Base-by-base conservation (phyloP, 306 rosid species). In the Medicago lupulina region DNA sequence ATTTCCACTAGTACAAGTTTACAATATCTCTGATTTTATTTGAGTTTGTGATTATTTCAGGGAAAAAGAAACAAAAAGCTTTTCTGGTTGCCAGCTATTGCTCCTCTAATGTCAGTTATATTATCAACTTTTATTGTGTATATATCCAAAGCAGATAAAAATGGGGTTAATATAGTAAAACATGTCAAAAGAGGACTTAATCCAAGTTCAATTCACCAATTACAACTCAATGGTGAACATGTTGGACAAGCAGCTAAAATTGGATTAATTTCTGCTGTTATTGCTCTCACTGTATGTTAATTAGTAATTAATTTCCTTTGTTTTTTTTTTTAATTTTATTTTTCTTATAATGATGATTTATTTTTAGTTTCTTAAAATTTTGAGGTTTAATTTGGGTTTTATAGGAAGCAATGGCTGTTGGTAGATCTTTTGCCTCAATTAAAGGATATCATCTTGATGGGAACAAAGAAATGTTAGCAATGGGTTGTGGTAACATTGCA, bases 371-470 rank as follows among this genome's bases (percentile, higher is more conserved):
- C 1, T 34, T 0, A 34, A 34, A 4, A 6, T 5, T 34, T 34
- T 34, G 38, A 34, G 38, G 38, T 34, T 34, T 34, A 34, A 34
- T 34, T 34, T 34, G 38, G 7, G 38, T 34, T 34, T 34, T 34
- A 34, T 34, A 34, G 38, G 86, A 85, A 82, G 96, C 98, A 49
- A 84, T 94, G 21, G 97, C 93, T 0, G 97, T 94, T n/a, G 98
- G 98, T 28, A 79, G 98, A 81, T 91, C 97, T 12, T 94, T 94
- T 59, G 95, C 98, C 67, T 73, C 97, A 23, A 83, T 91, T 19
- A 90, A 85, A 61, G 98, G 97, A 47, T 92, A 94, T 76, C 91
- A 86, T 74, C 90, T 94, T 76, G 97, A 94, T 85, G 98, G 97
- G 6, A 90, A 94, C 87, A 88, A 83, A 69, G 98, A 94, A 79